Base-by-base conservation (phyloP, 768 basidiomycete genomes). In the Leccinum longicurvipes region DNA sequence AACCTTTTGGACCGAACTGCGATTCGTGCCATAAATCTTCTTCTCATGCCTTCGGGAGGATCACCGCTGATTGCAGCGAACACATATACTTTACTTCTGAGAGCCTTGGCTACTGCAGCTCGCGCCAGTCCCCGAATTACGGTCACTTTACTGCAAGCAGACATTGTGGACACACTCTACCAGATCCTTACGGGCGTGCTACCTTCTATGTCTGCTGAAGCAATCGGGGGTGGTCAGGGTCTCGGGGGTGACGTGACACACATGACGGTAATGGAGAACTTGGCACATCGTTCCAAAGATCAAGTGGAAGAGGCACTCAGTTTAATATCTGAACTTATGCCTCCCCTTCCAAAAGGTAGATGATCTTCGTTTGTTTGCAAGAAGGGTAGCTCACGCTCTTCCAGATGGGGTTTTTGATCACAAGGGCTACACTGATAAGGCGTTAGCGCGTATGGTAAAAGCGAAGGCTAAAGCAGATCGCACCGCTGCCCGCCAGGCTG, bases 241-340 rank as follows among this genome's bases (percentile, higher is more conserved):
- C 73, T 94, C 1, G 90, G 91, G 27, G 92, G 91, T 45, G 91
- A 93, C 27, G 74, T 95, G 4, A 93, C 92, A 17, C 95, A 98
- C 68, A 94, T 98, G 92, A 89, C 93, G 7, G 93, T 99, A 25
- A 92, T 98, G 86, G 92, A 98, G 74, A 98, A 96, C 70, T 76
- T 99, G 45, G 93, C 93, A 1, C 94, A 98, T 71, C 81, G 94
- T 27, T 91, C 97, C 4, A 98, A 98, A 73, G 97, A 99, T 57
- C 95, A 98, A 69, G 84, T 98, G 6, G 95, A 98, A 72, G 97
- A 99, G 72, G 86, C 91, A 0, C 76, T 99, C 34, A 87, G 87
- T 59, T 80, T 98, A 36, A 77, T 96, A 31, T 89, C 90, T 23
- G 97, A 99, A 69, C 75, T 99, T 14, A 82, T 99, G 72, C 97